These are phyloP conservation scores for Saccharomyces kudriavzevii DNA, from an alignment of 805 yeast genomes.

Conservation along the genomic window DNA sequence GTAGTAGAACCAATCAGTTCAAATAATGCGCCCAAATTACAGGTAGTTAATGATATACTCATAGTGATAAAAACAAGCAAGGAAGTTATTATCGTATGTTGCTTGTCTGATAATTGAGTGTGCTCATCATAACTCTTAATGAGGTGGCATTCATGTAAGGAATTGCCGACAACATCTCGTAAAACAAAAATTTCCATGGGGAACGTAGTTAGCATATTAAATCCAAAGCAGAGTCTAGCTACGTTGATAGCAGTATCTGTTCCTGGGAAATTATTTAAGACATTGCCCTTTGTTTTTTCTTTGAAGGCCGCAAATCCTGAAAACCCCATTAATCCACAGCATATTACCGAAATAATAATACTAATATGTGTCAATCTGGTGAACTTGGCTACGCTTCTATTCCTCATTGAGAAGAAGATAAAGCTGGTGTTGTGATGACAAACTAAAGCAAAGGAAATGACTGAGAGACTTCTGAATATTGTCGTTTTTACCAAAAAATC, in stretches of 20 bases:
- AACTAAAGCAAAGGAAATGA: slow-evolving; percentile 88
- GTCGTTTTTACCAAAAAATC: slow-evolving; percentile 51
- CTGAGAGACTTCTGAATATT: slow-evolving; percentile 85
- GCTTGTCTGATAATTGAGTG: slow-evolving; percentile 31
- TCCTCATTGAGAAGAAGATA: slow-evolving; percentile 73
- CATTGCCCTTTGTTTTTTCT: slow-evolving; percentile 73
- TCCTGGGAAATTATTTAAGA: slow-evolving; percentile 76
- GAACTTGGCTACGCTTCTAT: slow-evolving; percentile 70
- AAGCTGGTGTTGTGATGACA: slow-evolving; percentile 93
- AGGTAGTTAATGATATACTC: slow-evolving; percentile 69
- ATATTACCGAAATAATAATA: slow-evolving; percentile 70
- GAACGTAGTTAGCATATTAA: slow-evolving; percentile 86
- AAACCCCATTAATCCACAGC: slow-evolving; percentile 69
- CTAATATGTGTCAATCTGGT: slow-evolving; percentile 74
- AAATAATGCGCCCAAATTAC: slow-evolving; percentile 80
- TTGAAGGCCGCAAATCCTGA: slow-evolving; percentile 73
- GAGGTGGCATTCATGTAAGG: slow-evolving; percentile 19
- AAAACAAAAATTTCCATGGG: slow-evolving; percentile 89
- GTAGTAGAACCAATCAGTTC: slow-evolving; percentile 91
- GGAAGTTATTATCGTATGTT: slow-evolving; percentile 61
- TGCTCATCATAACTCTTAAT: slow-evolving; percentile 27
- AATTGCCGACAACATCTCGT: slow-evolving; percentile 73
- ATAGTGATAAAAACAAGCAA: slow-evolving; percentile 58
- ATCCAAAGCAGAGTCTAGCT: slow-evolving; percentile 85
- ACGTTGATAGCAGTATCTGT: slow-evolving; percentile 69